Base-by-base conservation (phyloP, 108 stramenopile genomes). In the Fragilaria crotonensis region DNA sequence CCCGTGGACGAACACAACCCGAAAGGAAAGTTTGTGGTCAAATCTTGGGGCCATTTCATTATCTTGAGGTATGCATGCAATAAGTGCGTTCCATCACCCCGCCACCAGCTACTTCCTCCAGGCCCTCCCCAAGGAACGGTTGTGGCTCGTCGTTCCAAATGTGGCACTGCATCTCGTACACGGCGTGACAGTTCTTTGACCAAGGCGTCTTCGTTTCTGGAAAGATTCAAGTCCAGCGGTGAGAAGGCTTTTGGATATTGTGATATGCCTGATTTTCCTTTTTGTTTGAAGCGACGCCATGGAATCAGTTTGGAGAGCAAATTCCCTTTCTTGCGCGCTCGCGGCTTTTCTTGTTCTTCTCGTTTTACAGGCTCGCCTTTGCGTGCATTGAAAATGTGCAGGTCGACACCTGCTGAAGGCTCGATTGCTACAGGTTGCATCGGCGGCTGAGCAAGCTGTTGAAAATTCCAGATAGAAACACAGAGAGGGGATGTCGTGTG, bases 11-110 rank as follows among this genome's bases (percentile, higher is more conserved):
- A 45, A 44, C 81, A 84, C 19, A 78, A 41, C 45, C 68, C 71
- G 59, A 84, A 81, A 2, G 88, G 88, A 63, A 79, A 89, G 17
- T 76, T 70, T 1, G 62, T 56, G 9, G 52, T 29, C 47, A 88
- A 28, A 53, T 71, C 54, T 32, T 53, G 27, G 2, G 66, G 70
- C 52, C 56, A 72, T 36, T 75, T 67, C 78, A 75, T 77, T 33
- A 77, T 77, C 26, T 65, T 68, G 7, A 77, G 52, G 53, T 77
- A 77, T 0, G 59, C 58, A 0, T 66, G 62, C 23, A 77, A 27
- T 2, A 77, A 27, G 17, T n/a, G 2, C 11, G 25, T 31, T 19
- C 54, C 54, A 36, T 56, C 54, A n/a, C 21, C 19, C 17, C 20
- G n/a, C 21, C 19, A n/a, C 30, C n/a, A 56, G 20, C 20, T 50